Evolutionary conservation across 352 stramenopile species (phyloP), one percentile per base, ranked within the genome.

Genomic region (Globisporangium carolinianum): DNA sequence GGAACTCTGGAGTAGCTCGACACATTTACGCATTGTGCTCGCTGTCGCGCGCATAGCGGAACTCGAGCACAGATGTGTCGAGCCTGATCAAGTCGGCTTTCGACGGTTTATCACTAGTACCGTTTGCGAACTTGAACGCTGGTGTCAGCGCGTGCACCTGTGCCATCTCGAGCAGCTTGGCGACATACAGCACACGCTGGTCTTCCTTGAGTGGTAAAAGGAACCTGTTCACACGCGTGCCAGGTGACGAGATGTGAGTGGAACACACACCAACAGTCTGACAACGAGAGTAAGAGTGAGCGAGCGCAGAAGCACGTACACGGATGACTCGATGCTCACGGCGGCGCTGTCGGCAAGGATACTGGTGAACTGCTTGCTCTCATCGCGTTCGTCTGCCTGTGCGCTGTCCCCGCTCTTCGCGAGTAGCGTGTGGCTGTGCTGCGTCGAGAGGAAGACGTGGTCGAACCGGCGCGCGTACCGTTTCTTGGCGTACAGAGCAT

Each of bases 251-350:
- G 24, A 32, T 32, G 24, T 51, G 14, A 52, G 47, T 9, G 38
- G 6, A 51, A 14, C 41, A 36, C 10, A 14, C n/a, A 48, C 14
- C 51, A 8, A 37, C 32, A 56, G 14, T 9, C 6, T 47, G 39
- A 24, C n/a, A 58, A 47, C 35, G 10, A 14, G 24, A 32, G 24
- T 32, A 32, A 32, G 24, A 32, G 24, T 0, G 24, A 32, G 24
- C 2, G 24, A 32, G 24, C 3, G 24, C 24, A 24, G 24, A 24
- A 24, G 24, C 24, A 85, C 80, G 49, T 71, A 91, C 81, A 79
- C 72, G 9, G 80, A 84, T 7, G 81, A 89, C 53, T 94, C 83
- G 51, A 94, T 53, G 54, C 81, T 80, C 10, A 94, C 72, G 10
- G 51, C 58, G 0, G 83, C 77, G 12, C 63, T 52, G 15, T 71